Percentiles rank a stretch among this genome's conserved stretches.
Evolutionary conservation across 441 rosid genomes (phyloP).

Genomic region (Bruguiera hainesii): DNA sequence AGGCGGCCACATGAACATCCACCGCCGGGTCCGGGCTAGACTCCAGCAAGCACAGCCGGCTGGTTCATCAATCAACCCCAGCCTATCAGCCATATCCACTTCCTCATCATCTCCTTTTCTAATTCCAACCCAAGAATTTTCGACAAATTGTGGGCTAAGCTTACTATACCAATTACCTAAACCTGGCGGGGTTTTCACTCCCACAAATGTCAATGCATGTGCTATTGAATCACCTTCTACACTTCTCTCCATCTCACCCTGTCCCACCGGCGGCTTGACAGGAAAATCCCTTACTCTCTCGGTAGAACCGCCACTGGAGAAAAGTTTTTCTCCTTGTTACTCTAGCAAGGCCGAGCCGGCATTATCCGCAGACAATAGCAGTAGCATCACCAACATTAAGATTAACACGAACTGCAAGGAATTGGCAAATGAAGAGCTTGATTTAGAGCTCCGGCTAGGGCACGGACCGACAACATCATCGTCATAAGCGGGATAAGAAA

Average conservation of each 20-base stretch:
- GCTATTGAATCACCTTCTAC: slow-evolving; percentile 39
- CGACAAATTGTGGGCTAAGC: slow-evolving; percentile 46
- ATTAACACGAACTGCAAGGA: slow-evolving; percentile 14
- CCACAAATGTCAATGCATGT: slow-evolving; percentile 27
- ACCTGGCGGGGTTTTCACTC: slow-evolving; percentile 45
- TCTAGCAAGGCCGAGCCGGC: slow-evolving; percentile 19
- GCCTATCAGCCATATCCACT: slow-evolving; percentile 27
- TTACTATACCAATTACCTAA: slow-evolving; percentile 62
- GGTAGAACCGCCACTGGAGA: slow-evolving; percentile 15
- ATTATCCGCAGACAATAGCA: slow-evolving; percentile 1
- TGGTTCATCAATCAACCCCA: slow-evolving; percentile 5
- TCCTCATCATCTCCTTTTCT: slow-evolving; percentile 33
- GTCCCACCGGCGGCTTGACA: slow-evolving; percentile 27
- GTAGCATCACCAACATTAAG: slow-evolving; percentile 4
- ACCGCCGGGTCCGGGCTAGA: slow-evolving; percentile 88
- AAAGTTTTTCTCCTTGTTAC: slow-evolving; percentile 26
- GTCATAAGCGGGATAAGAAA: slow-evolving; percentile 20
- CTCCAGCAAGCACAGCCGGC: slow-evolving; percentile 47
- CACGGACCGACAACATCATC: slow-evolving; percentile 44
- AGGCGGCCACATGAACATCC: slow-evolving; percentile 98
- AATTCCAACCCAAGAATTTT: slow-evolving; percentile 29
- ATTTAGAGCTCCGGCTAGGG: slow-evolving; percentile 93
- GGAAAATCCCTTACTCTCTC: slow-evolving; percentile 33
- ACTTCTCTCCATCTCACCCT: slow-evolving; percentile 45
- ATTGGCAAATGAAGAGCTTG: slow-evolving; percentile 51